Conservation (phyloP, 2,329 filamentous ascomycete genomes). For the Trichoderma afroharzianum region DNA sequence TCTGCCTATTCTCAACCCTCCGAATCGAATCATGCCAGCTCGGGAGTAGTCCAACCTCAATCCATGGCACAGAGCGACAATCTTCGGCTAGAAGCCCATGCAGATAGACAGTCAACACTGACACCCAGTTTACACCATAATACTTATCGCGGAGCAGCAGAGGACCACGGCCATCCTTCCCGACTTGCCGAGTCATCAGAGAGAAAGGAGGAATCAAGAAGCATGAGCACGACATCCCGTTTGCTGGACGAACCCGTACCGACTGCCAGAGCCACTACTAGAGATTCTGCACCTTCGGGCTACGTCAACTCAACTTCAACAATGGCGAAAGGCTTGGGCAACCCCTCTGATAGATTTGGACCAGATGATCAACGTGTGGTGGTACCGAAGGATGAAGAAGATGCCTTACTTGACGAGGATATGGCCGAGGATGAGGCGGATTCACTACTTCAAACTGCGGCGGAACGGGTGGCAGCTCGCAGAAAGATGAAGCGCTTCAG, state of each 20-base stretch:
- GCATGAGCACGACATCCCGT: conserved; percentile 1
- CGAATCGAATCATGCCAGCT: conserved; percentile 37
- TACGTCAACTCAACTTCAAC: conserved; percentile 34
- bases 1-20: conserved; percentile 44
- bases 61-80: conserved; percentile 35
- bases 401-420: conserved; percentile 55
- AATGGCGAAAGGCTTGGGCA: background rate
- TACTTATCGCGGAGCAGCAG: conserved; percentile 41
- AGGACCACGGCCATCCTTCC: conserved; percentile 37
- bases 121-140: conserved; percentile 35
- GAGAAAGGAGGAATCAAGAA: conserved; percentile 9
- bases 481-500: conserved; percentile 78
- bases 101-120: conserved; percentile 50
- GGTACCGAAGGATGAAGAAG: conserved; percentile 42
- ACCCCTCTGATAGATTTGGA: conserved; percentile 7
- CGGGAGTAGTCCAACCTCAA: conserved; percentile 20
- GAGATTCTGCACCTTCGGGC: conserved; percentile 39
- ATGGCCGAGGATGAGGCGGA: conserved; percentile 43
- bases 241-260: conserved; percentile 28
- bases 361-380: conserved; percentile 4
- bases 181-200: conserved; percentile 14
- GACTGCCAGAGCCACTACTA: conserved; percentile 38
- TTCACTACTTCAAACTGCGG: conserved; percentile 49
- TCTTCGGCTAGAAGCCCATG: conserved; percentile 60
- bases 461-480: conserved; percentile 54